Percentiles rank a stretch among this genome's conserved stretches.
Evolutionary conservation across 108 stramenopile species (phyloP).

Genomic region (Cyclotella cryptica): DNA sequence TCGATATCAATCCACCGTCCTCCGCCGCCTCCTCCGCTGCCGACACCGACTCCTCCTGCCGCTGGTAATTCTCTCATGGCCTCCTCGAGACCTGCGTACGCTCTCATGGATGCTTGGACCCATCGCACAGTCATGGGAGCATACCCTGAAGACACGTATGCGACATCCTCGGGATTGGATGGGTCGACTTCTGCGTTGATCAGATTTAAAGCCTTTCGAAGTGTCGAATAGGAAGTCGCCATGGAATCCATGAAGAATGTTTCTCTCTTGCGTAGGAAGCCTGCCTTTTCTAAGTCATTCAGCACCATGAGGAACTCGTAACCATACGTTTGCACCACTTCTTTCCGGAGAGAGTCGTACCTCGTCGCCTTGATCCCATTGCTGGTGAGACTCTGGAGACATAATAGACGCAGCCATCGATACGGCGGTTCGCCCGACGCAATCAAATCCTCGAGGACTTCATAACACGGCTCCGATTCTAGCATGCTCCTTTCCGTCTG

Average conservation of each 20-base stretch:
- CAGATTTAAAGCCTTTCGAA: slow-evolving; percentile 85
- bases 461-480: slow-evolving; percentile 92
- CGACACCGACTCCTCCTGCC: slow-evolving; percentile 26
- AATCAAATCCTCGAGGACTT: slow-evolving; percentile 82
- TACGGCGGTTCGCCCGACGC: slow-evolving; percentile 77
- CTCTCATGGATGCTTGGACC: slow-evolving; percentile 86
- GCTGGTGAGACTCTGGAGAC: slow-evolving; percentile 88
- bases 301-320: slow-evolving; percentile 86
- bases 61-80: slow-evolving; percentile 67
- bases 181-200: slow-evolving; percentile 92
- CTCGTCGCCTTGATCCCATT: slow-evolving; percentile 90
- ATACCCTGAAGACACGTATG: slow-evolving; percentile 94
- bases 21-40: slow-evolving; percentile 33
- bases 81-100: slow-evolving; percentile 80
- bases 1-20: slow-evolving; percentile 76
- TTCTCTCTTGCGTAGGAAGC: slow-evolving; percentile 86
- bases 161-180: slow-evolving; percentile 88
- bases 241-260: slow-evolving; percentile 73
- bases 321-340: slow-evolving; percentile 94
- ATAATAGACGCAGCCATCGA: slow-evolving; percentile 81
- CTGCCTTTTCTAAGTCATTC: slow-evolving; percentile 85
- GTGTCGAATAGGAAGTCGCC: slow-evolving; percentile 65
- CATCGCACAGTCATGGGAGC: slow-evolving; percentile 92
- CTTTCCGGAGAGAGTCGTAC: slow-evolving; percentile 87
- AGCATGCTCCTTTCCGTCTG: slow-evolving; percentile 93